phyloP scores from a whole-genome alignment of 768 basidiomycete genomes.

The Tremella mesenterica region DNA sequence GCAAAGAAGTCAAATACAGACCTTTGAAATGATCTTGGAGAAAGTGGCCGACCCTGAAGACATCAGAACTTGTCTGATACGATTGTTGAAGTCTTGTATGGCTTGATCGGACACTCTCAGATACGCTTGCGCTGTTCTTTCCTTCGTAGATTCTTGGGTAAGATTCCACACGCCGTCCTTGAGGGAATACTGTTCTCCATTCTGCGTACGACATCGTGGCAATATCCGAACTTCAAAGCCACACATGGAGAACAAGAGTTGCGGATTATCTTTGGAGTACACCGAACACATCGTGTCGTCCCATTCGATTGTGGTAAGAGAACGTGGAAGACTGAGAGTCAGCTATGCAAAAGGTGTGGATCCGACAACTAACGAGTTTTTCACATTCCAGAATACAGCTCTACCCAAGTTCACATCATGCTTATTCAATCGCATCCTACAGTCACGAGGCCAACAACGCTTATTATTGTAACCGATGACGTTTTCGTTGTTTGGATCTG shows the following conservation, averaged over 20 bases:
- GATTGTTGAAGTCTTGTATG: slow-evolving; percentile 96
- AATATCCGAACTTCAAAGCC: slow-evolving; percentile 98
- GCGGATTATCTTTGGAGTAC: slow-evolving; percentile 95
- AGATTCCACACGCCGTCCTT: slow-evolving; percentile 96
- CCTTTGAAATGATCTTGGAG: slow-evolving; percentile 68
- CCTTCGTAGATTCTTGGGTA: slow-evolving; percentile 93
- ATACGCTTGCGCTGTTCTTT: slow-evolving; percentile 95
- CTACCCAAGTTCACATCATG: slow-evolving; percentile 98
- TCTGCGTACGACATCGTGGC: slow-evolving; percentile 89
- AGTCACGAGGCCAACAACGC: slow-evolving; percentile 98
- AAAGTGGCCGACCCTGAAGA: slow-evolving; percentile 97
- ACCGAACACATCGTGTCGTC: slow-evolving; percentile 96
- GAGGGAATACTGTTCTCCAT: slow-evolving; percentile 92
- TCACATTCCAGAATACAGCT: slow-evolving; percentile 99
- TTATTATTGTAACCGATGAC: slow-evolving; percentile 97
- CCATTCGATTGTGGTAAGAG: slow-evolving; percentile 97
- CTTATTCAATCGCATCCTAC: slow-evolving; percentile 97
- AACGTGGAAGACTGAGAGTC: slow-evolving; percentile 81
- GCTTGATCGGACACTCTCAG: slow-evolving; percentile 94
- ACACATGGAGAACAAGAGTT: slow-evolving; percentile 94
- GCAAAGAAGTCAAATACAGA: slow-evolving; percentile 19
- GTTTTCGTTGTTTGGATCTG: slow-evolving; percentile 96
- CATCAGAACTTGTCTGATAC: slow-evolving; percentile 88
- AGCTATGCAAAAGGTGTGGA: too few species aligned
- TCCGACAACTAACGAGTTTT: too few species aligned